Evolutionary conservation across 192 early-diverging fungal genomes (phyloP), one percentile per base, ranked within the genome.

Genomic region (Coemansia sp.): DNA sequence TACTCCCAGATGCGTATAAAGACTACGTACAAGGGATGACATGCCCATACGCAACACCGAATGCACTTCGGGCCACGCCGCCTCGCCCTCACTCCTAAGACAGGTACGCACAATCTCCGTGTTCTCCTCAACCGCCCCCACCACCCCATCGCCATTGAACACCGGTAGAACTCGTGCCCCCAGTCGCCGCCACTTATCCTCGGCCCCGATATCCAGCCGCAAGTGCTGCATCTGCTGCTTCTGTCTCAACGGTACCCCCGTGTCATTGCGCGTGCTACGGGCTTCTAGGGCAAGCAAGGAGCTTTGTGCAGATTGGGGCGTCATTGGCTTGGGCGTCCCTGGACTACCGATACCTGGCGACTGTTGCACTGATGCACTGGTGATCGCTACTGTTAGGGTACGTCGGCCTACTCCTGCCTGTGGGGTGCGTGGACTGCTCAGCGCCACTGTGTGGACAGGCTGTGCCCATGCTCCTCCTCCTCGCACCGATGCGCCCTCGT

Each of bases 121-220:
- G 57, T 89, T 65, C 55, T 96, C 92, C 68, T 96, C 94, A 50
- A 96, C 91, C 5, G 86, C 72, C 14, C 91, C 88, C 38, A 87
- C 85, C 50, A 96, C 58, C 0, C 89, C 85, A 63, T 93, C 89
- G 15, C 94, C 94, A 50, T 91, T 93, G 61, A 96, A 96, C 53
- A 96, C 67, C 2, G 94, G 92, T 50, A 96, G 65, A 3, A 96
- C 88, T 20, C 86, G 85, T 23, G 82, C 75, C 23, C 88, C 86
- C 3, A 96, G 45, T 7, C 82, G 75, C 31, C 85, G 85, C 94
- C 94, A 96, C 19, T 84, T 83, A 66, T 89, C 88, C 19, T 84
- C 84, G 17, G 55, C 25, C 59, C 61, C 55, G 29, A 45, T 55
- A 59, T 38, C 57, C 37, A 53, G 47, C 20, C 28, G 42, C 36